Evolutionary conservation across 495 filamentous ascomycete genomes (phyloP).

Genomic region (Aspergillus panamensis): DNA sequence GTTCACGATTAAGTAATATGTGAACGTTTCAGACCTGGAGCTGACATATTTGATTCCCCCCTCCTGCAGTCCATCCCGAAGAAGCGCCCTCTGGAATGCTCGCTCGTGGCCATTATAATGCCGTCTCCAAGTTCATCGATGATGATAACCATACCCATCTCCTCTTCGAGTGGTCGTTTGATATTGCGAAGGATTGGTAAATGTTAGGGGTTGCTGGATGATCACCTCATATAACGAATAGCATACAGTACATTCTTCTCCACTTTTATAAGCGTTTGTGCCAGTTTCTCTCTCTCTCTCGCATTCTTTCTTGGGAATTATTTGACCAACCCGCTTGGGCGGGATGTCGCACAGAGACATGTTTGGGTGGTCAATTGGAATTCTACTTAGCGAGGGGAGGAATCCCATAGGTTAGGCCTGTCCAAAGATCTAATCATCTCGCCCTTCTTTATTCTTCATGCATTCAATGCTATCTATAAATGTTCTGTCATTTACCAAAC

Average conservation of each 20-base stretch:
- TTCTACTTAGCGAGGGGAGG: neutral
- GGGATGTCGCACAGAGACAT: neutral
- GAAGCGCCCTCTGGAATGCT: constrained; percentile 89
- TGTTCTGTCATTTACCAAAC: constrained; percentile 31
- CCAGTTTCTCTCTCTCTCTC: neutral
- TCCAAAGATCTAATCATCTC: constrained; percentile 9
- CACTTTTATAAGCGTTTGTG: constrained; percentile 20
- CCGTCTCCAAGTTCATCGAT: constrained; percentile 81
- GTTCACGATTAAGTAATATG: constrained; percentile 23
- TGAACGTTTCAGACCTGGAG: neutral
- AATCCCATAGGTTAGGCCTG: neutral
- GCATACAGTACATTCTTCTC: constrained; percentile 18
- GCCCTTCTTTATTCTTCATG: constrained; percentile 20
- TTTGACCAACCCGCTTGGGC: neutral
- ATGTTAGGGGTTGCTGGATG: constrained; percentile 9
- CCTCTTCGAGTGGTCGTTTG: constrained; percentile 88
- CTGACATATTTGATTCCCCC: neutral
- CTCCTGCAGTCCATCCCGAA: constrained; percentile 72
- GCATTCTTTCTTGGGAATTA: constrained; percentile 17
- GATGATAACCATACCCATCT: constrained; percentile 86
- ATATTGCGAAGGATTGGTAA: constrained; percentile 90
- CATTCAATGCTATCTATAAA: constrained; percentile 29
- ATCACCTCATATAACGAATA: constrained; percentile 19
- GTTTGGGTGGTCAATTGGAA: too few species aligned
- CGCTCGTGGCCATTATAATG: constrained; percentile 80